Base-by-base conservation (phyloP, 2,329 filamentous ascomycete species). In the Trichoderma guizhouense region DNA sequence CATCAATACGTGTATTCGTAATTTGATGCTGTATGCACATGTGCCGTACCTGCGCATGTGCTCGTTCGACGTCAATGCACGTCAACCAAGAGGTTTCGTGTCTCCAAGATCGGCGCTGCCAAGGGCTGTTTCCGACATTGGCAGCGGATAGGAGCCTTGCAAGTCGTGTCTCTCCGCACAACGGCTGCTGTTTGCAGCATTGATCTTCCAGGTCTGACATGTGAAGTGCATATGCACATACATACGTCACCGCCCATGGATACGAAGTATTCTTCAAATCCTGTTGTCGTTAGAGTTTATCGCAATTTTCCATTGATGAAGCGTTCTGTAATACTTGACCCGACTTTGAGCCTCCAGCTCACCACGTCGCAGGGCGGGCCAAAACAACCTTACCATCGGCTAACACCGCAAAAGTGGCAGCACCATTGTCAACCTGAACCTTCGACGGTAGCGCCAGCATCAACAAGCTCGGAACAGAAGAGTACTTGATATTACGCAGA, bases 91-190 rank as follows among this genome's bases (percentile, higher is more conserved):
- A 51, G 39, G 57, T 69, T 61, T 53, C 39, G 65, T 39, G 36
- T 24, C 65, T 58, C 53, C 65, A 61, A 18, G 66, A 69, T 69
- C 66, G 57, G 66, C 57, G 57, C 39, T 62, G 66, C 53, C 66
- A 61, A 61, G 57, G 57, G 26, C 66, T 43, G 53, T 28, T 53
- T 36, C 28, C 57, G 39, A 61, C 55, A 32, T 58, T 58, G 34
- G 65, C 64, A 36, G 64, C 64, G 64, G 64, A 67, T 30, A 34
- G 28, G 53, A 53, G 64, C 64, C 21, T 39, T 32, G 34, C 2
- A 36, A 36, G 34, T 39, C 7, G 36, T 60, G 24, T 34, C 51
- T 32, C 65, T 43, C 53, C 53, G 26, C 65, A 58, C 51, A 24
- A 15, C 65, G 43, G 51, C 8, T 43, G 34, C 65, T 39, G 65